phyloP scores from a whole-genome alignment of 805 yeast genomes.

The Candida silvicultrix region DNA sequence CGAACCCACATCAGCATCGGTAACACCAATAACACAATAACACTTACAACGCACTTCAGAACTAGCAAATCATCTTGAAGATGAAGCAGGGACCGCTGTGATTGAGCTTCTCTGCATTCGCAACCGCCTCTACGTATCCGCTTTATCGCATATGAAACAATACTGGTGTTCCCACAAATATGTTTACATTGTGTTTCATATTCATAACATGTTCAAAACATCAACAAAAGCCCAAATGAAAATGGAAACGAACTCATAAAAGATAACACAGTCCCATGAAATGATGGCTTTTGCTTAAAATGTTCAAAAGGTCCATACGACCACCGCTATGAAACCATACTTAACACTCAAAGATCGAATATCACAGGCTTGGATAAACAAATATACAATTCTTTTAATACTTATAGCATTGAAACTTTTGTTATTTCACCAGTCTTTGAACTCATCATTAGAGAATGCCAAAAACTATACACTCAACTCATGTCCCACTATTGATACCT shows the following conservation, averaged over 20 bases:
- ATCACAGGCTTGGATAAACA: slow-evolving; percentile 63
- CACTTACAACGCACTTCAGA: too few species aligned
- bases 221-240: not conserved
- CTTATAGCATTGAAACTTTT: slow-evolving; percentile 55
- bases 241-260: not conserved
- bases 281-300: too few species aligned
- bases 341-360: slow-evolving; percentile 46
- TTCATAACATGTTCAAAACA: not conserved
- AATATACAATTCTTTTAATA: slow-evolving; percentile 48
- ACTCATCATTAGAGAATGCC: slow-evolving; percentile 34
- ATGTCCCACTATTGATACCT: slow-evolving; percentile 42
- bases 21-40: not conserved
- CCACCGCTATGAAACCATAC: slow-evolving; percentile 23
- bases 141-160: not conserved
- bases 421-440: slow-evolving; percentile 46
- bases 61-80: too few species aligned
- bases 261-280: too few species aligned
- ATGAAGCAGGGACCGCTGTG: too few species aligned
- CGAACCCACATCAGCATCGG: too few species aligned
- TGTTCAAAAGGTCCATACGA: too few species aligned
- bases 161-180: not conserved
- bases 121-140: too few species aligned
- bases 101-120: too few species aligned
- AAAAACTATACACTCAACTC: slow-evolving; percentile 31
- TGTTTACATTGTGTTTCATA: not conserved